phyloP scores from a whole-genome alignment of 345 rosid species.

The Eucalyptus brandiana region DNA sequence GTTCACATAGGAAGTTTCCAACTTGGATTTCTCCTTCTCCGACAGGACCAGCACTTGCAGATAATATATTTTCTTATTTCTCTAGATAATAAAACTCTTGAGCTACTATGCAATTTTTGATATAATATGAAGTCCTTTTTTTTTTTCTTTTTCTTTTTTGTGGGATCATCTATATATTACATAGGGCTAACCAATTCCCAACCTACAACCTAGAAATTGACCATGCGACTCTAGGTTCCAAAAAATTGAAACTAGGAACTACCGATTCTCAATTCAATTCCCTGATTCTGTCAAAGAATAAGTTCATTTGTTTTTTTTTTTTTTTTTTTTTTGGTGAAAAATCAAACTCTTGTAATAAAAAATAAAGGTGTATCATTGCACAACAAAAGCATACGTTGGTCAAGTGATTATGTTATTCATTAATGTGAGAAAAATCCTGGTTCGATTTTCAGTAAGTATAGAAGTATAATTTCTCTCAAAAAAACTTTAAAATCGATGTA shows the following conservation, averaged over 20 bases:
- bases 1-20: background rate
- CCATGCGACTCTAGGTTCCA: background rate
- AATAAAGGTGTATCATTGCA: background rate
- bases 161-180: background rate
- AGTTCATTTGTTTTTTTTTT: background rate
- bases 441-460: background rate
- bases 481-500: background rate
- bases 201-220: background rate
- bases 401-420: background rate
- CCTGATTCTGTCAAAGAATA: rapidly evolving
- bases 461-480: background rate
- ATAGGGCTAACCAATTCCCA: no score
- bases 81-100: background rate
- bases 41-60: background rate
- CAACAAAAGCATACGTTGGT: rapidly evolving
- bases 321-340: background rate
- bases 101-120: no score
- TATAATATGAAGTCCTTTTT: no score
- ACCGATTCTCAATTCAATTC: rapidly evolving
- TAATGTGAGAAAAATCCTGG: background rate
- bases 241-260: no score
- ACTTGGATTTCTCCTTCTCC: background rate
- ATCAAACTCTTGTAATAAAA: background rate
- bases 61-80: background rate
- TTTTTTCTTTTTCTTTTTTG: no score